Evolutionary conservation across 2,329 filamentous ascomycete species (phyloP), one percentile per base, ranked within the genome.

Genomic region (Ceratocystis lukuohia): DNA sequence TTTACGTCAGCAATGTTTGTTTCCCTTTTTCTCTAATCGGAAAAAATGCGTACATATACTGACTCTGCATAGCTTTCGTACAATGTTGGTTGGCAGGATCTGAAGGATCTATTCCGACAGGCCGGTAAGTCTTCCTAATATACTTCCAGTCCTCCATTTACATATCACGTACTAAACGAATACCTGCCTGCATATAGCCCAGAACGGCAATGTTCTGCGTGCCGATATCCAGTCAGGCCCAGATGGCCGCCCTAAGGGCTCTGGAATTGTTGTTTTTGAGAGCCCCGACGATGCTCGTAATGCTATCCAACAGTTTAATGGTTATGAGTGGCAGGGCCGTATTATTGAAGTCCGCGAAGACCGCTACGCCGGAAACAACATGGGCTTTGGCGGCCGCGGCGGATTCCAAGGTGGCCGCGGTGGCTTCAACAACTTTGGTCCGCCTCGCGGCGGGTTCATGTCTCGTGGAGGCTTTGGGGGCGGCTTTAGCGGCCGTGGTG

Each of bases 1-100:
- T 99, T 77, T 99, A 96, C 77, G 85, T 99, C 75, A 89, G 91
- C 77, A 99, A 99, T 84, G 94, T 99, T 84, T 84, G 93, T 95
- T 77, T 71, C 75, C 53, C 66, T 71, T 15, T 12, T 65, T 46
- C 64, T 70, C 65, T 67, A 69, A 68, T 2, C 62, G 68, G 2
- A 59, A 5, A 8, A 8, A 50, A 68, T 77, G 66, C 4, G 37
- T 15, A 41, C 37, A 41, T 41, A 3, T 75, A 71, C 65, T 66
- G 70, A 72, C 50, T 17, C 33, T 59, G 4, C 72, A 53, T 78
- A 99, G 94, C 89, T 99, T 72, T 94, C 94, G 22, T 99, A 92
- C 80, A 96, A 91, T 70, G 90, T 96, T 72, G 94, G 94, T 75
- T 99, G 94, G 94, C 94, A 99, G 79, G 94, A 99, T 77, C 80